Evolutionary conservation across 139 green algal genomes (phyloP).

Genomic region (Marvania coccoides): DNA sequence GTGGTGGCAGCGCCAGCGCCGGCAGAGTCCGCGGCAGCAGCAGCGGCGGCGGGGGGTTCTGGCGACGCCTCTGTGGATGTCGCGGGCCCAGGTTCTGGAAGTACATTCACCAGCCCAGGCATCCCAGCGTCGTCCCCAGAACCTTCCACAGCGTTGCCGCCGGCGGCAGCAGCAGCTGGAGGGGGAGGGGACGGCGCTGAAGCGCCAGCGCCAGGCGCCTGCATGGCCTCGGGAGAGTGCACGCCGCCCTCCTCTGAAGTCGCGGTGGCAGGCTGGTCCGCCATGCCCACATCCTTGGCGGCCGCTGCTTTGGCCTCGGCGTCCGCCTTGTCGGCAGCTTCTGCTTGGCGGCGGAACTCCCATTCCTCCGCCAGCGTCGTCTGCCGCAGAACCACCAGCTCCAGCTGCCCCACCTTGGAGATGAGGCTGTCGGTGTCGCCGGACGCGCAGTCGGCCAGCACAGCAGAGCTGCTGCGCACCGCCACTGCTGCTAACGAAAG

Average conservation of each 20-base stretch:
- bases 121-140: neutral
- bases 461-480: slow-evolving; percentile 44
- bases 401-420: slow-evolving; percentile 51
- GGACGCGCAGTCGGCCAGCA: slow-evolving; percentile 22
- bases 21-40: neutral
- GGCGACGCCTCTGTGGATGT: slow-evolving; percentile 3
- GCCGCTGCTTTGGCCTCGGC: slow-evolving; percentile 8
- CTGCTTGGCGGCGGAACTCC: slow-evolving; percentile 12
- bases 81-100: neutral
- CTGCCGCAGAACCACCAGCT: slow-evolving; percentile 60
- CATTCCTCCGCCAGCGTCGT: slow-evolving; percentile 41
- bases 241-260: neutral
- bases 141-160: neutral
- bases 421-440: slow-evolving; percentile 33
- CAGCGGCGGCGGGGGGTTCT: neutral
- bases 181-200: too few species aligned
- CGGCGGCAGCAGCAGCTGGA: neutral
- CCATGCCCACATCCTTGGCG: neutral
- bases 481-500: slow-evolving; percentile 50
- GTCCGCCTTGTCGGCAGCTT: slow-evolving; percentile 1
- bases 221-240: too few species aligned
- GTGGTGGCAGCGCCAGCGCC: neutral
- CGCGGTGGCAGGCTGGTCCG: neutral
- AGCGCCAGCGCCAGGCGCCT: too few species aligned
- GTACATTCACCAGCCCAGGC: neutral